phyloP scores from a whole-genome alignment of 306 rosid species.

The Spatholobus suberectus region DNA sequence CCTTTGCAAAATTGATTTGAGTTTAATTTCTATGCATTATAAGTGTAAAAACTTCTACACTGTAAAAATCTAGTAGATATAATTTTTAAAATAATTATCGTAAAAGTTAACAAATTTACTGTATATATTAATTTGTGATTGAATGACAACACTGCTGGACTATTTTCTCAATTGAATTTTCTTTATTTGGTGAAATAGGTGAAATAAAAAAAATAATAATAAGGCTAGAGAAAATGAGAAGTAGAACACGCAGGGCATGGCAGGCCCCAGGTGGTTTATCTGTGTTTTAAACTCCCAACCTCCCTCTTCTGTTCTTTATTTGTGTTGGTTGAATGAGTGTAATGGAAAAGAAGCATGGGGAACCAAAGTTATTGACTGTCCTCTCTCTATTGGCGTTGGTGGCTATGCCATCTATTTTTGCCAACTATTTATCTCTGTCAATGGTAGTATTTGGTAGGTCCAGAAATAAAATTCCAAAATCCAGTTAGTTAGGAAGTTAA shows the following conservation, averaged over 20 bases:
- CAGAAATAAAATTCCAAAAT: conserved; percentile 29
- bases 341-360: conserved; percentile 31
- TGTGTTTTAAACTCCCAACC: conserved; percentile 17
- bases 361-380: conserved; percentile 31
- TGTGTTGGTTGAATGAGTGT: conserved; percentile 41
- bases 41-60: too few relatives aligned
- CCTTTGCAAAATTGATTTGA: not conserved
- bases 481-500: conserved; percentile 36
- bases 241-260: conserved; percentile 28
- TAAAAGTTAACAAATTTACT: too few relatives aligned
- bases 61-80: too few relatives aligned
- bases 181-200: not conserved
- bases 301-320: conserved; percentile 25
- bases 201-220: not conserved
- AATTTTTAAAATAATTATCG: too few relatives aligned
- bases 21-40: too few relatives aligned
- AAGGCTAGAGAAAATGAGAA: not conserved
- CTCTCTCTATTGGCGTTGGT: conserved; percentile 31
- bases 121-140: too few relatives aligned
- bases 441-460: conserved; percentile 43
- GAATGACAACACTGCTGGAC: too few relatives aligned
- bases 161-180: too few relatives aligned
- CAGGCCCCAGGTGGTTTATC: conserved; percentile 30
- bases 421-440: conserved; percentile 31
- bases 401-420: conserved; percentile 29